Evolutionary conservation across 1,284 basidiomycete species (phyloP), one percentile per base, ranked within the genome.

Genomic region (Cutaneotrichosporon spelunceum): DNA sequence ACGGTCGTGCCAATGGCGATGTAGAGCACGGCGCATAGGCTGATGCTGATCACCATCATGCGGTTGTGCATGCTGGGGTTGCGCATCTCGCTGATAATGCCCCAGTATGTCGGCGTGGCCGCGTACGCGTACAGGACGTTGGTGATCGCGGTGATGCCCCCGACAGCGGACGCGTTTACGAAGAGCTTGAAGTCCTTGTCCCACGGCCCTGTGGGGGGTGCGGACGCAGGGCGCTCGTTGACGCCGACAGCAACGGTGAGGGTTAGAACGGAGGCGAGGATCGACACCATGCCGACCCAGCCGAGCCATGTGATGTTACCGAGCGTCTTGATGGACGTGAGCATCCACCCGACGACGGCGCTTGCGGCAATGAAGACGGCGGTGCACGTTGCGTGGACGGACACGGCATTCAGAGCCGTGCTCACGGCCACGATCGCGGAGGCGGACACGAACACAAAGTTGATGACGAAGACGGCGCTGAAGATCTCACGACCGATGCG

Each of bases 321-420:
- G 39, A 79, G 71, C 0, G 74, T 79, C 30, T 73, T 75, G 45
- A 79, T 68, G 10, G 70, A 70, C 9, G 72, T 64, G 45, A 79
- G 60, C 27, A 68, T 19, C 54, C 68, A 70, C 19, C 68, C 67
- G 24, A 66, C 57, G 58, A 77, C 53, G 14, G 70, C 65, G 5
- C 69, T 69, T 21, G 78, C 71, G 21, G 70, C 69, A 19, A 73
- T 69, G 26, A 76, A 78, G 24, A 72, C 70, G 53, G 75, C 73
- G 1, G 78, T 78, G 63, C 78, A 79, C 0, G 72, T 68, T 3
- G 65, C 75, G 66, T 79, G 75, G 3, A 73, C 67, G 1, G 53
- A 52, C 14, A 81, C 66, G 24, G 80, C 75, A 70, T 81, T 80
- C 48, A 81, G 67, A 0, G 79, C 76, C 54, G 77, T 75, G 5